phyloP scores from a whole-genome alignment of 2,329 filamentous ascomycete genomes.

The Stachybotrys elegans region DNA sequence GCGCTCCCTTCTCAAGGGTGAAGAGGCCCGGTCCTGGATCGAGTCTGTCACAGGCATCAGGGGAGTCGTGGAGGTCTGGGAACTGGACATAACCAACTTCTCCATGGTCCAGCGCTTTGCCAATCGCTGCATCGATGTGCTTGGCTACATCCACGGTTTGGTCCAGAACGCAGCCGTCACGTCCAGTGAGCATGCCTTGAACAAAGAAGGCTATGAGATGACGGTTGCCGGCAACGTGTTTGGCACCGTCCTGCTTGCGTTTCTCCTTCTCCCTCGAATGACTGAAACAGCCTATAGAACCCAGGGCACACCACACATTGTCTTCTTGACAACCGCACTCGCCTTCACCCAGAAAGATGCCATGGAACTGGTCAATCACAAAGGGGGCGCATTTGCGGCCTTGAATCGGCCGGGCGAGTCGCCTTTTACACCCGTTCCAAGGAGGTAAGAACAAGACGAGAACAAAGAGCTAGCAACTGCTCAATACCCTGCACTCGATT shows the following conservation, averaged over 20 bases:
- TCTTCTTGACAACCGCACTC: constrained; percentile 21
- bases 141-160: constrained; percentile 37
- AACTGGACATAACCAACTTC: constrained; percentile 34
- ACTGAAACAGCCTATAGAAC: constrained; percentile 25
- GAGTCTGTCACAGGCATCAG: constrained; percentile 17
- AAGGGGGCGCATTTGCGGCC: background rate
- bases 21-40: constrained; percentile 30
- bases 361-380: background rate
- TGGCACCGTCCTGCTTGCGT: constrained; percentile 36
- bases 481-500: background rate
- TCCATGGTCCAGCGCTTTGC: constrained; percentile 30
- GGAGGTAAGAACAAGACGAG: background rate
- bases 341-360: constrained; percentile 2
- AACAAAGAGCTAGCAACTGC: background rate
- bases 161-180: constrained; percentile 33
- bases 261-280: constrained; percentile 39
- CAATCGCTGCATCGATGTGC: constrained; percentile 10
- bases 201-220: constrained; percentile 34
- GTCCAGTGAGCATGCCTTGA: constrained; percentile 7
- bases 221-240: constrained; percentile 44
- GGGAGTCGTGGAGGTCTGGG: constrained; percentile 33
- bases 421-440: background rate
- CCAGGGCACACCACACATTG: constrained; percentile 28
- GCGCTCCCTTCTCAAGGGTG: constrained; percentile 30
- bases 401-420: constrained; percentile 6